Percentiles rank a stretch among this genome's conserved stretches.
These are phyloP conservation scores for Herpotrichia juniperi DNA, from an alignment of 2,329 filamentous ascomycete genomes.

Conservation along the genomic window DNA sequence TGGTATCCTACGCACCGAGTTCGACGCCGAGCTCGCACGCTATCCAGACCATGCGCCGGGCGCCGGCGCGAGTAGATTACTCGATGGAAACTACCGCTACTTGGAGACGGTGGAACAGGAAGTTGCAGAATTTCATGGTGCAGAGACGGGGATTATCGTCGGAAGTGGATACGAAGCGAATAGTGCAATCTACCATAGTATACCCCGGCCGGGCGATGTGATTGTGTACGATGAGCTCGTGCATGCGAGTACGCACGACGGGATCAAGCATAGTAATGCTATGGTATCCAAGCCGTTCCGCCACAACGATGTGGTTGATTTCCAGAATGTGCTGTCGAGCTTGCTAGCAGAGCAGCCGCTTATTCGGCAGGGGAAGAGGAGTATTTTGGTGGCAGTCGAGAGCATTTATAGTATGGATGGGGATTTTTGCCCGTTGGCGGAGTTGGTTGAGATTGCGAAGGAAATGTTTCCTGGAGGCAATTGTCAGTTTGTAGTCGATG, in stretches of 20 bases:
- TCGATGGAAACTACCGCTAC: slow-evolving; percentile 66
- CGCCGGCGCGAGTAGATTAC: slow-evolving; percentile 62
- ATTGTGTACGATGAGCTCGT: slow-evolving; percentile 75
- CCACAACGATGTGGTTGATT: slow-evolving; percentile 60
- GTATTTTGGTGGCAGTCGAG: slow-evolving; percentile 41
- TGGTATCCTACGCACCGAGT: slow-evolving; percentile 51
- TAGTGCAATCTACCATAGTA: slow-evolving; percentile 42
- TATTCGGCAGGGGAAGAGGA: slow-evolving; percentile 32
- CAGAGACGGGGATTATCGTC: slow-evolving; percentile 60
- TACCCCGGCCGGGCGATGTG: slow-evolving; percentile 65
- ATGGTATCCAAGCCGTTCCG: slow-evolving; percentile 56
- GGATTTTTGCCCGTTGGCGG: slow-evolving; percentile 68
- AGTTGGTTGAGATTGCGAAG: slow-evolving; percentile 65
- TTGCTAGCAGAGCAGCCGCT: slow-evolving; percentile 5
- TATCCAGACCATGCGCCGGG: slow-evolving; percentile 49
- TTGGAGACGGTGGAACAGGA: slow-evolving; percentile 59
- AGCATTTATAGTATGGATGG: slow-evolving; percentile 80
- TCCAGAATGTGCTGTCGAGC: slow-evolving; percentile 48
- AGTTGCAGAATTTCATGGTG: slow-evolving; percentile 64
- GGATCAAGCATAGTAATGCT: slow-evolving; percentile 71
- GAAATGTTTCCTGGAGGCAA: too few relatives aligned
- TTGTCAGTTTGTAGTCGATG: slow-evolving; percentile 71
- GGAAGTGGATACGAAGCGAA: slow-evolving; percentile 57
- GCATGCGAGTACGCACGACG: slow-evolving; percentile 80
- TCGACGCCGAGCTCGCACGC: slow-evolving; percentile 50